Conservation (phyloP, 2,329 filamentous ascomycete genomes). For the Amylocarpus encephaloides region DNA sequence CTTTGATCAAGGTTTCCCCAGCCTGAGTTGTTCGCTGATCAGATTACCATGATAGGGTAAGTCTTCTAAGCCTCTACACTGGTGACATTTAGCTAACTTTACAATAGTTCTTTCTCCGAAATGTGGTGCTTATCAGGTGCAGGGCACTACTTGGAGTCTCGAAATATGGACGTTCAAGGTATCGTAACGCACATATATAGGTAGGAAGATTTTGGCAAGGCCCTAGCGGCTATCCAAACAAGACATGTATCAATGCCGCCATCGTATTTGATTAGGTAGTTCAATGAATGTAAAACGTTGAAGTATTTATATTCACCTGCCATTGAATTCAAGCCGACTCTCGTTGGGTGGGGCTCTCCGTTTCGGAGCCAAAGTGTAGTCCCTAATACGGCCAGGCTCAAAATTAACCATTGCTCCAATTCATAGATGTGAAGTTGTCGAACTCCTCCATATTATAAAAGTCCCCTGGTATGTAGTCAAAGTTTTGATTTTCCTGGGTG, state of each 20-base stretch:
- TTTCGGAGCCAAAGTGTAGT: background rate
- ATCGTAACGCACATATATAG: constrained; percentile 16
- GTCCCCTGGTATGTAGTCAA: constrained; percentile 15
- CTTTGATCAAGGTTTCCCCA: constrained; percentile 14
- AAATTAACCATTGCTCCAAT: constrained; percentile 9
- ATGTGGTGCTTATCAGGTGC: constrained; percentile 18
- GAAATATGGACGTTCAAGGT: constrained; percentile 14
- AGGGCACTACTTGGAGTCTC: constrained; percentile 15
- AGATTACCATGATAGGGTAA: constrained; percentile 19
- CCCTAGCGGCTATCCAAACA: constrained; percentile 15
- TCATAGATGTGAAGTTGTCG: constrained; percentile 6
- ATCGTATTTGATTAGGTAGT: constrained; percentile 13
- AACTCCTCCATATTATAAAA: constrained; percentile 15
- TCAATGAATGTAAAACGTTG: background rate
- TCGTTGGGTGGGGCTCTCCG: too few relatives aligned
- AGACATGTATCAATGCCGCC: constrained; percentile 17
- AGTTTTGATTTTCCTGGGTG: constrained; percentile 16
- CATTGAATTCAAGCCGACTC: too few relatives aligned
- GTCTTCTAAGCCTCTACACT: background rate
- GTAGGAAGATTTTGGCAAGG: constrained; percentile 13
- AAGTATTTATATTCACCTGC: background rate
- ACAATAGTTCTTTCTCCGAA: constrained; percentile 15
- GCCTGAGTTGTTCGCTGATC: constrained; percentile 12
- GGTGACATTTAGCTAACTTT: background rate
- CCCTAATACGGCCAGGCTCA: background rate